These are phyloP conservation scores for Neofusicoccum laricinum DNA, from an alignment of 2,329 filamentous ascomycete genomes.

Conservation along the genomic window DNA sequence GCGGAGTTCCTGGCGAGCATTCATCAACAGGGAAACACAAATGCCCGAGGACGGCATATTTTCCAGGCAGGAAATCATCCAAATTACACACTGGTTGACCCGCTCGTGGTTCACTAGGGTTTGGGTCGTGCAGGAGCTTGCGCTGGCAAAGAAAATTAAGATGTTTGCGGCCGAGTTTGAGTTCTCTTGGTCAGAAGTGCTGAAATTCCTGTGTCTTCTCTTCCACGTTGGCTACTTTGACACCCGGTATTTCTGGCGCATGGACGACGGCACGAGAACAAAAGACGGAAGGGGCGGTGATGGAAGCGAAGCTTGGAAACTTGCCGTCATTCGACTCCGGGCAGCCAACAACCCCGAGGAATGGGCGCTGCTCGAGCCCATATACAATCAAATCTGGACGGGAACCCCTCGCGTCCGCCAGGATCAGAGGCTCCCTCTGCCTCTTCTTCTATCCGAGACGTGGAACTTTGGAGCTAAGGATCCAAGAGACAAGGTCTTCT, in stretches of 20 bases:
- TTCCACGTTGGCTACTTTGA: conserved; percentile 5
- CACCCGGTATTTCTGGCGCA: neutral
- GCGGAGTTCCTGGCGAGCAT: neutral
- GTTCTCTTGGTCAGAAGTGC: conserved; percentile 3
- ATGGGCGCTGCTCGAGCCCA: neutral
- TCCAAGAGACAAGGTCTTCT: conserved; percentile 2
- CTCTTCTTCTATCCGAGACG: neutral
- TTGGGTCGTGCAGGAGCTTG: conserved; percentile 12
- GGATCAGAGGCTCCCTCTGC: neutral
- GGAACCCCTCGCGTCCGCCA: neutral
- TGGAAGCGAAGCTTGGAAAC: conserved; percentile 1
- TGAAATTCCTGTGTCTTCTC: neutral
- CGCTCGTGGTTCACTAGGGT: conserved; percentile 5
- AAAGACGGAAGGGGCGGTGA: conserved; percentile 2
- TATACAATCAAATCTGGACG: neutral
- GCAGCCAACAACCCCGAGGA: neutral
- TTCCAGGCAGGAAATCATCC: neutral
- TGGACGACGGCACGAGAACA: neutral
- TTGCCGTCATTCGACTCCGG: neutral
- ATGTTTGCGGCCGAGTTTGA: neutral
- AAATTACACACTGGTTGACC: neutral
- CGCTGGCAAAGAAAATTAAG: neutral
- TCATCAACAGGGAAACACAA: neutral
- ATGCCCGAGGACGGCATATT: neutral
- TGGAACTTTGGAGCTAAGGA: neutral